These are phyloP conservation scores for Aspergillus funiculosus DNA, from an alignment of 495 filamentous ascomycete species.

Conservation along the genomic window DNA sequence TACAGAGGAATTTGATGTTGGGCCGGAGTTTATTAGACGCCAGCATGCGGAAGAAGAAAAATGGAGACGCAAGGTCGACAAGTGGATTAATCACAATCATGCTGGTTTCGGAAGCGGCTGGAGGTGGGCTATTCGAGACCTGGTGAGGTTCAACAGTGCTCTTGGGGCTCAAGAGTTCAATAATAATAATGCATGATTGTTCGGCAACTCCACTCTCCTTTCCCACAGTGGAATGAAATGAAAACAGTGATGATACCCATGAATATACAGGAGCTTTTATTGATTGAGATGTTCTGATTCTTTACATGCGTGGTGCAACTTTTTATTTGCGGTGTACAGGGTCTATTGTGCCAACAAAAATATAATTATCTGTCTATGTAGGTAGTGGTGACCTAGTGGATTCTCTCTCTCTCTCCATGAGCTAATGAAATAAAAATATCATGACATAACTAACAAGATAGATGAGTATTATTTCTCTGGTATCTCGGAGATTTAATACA, in stretches of 20 bases:
- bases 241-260: conserved; percentile 15
- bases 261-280: conserved; percentile 11
- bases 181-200: conserved; percentile 14
- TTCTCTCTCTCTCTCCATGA: conserved; percentile 5
- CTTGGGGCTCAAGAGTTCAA: conserved; percentile 15
- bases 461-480: too few relatives aligned
- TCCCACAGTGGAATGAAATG: background rate
- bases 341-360: background rate
- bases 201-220: background rate
- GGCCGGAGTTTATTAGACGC: conserved; percentile 83
- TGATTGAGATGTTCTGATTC: conserved; percentile 5
- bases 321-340: conserved; percentile 3
- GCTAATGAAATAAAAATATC: conserved; percentile 9
- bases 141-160: conserved; percentile 29
- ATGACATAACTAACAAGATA: too few relatives aligned
- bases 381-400: conserved; percentile 5
- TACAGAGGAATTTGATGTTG: conserved; percentile 95
- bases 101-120: conserved; percentile 40
- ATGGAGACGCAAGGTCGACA: conserved; percentile 78
- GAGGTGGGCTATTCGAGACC: conserved; percentile 52
- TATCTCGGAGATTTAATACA: too few relatives aligned
- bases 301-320: conserved; percentile 7
- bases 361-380: conserved; percentile 5
- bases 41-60: conserved; percentile 87
- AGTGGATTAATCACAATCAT: conserved; percentile 57